Base-by-base conservation (phyloP, 805 yeast genomes). In the Naumovozyma castellii region DNA sequence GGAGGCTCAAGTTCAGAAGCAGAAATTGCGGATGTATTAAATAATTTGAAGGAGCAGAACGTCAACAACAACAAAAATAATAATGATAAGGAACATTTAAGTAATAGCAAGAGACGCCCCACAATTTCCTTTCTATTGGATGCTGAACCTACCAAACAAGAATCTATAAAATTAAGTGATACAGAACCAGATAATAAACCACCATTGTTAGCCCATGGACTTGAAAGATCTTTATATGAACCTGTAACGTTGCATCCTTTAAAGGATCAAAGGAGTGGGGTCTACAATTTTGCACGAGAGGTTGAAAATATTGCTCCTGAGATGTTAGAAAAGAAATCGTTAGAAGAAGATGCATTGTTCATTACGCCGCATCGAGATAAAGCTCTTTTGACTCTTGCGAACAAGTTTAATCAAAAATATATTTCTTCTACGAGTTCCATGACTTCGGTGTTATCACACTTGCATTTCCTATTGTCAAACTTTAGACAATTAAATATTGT, bases 341-440 rank as follows among this genome's bases (percentile, higher is more conserved):
- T 18, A 28, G 28, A 37, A 13, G 20, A 19, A 2, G 40, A 39
- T 18, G 34, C 50, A 5, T 61, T 65, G 3, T 88, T 80, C 50
- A 71, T 78, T 6, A 71, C 85, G 0, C 78, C 94, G 0, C 74
- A 84, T 3, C 74, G 74, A 50, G 96, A 90, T 62, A 44, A 54
- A 10, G 53, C 52, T 0, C 65, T 90, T 35, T 50, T 72, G 1
- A 39, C 65, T 3, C 57, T 81, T 8, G 78, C 90, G 0, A 47
- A 50, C 5, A 32, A 42, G 15, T 36, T 31, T 30, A 36, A 49
- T 0, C 46, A 49, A 5, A 51, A 53, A 37, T 90, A 69, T 54
- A 75, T 73, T 42, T 83, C 94, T 2, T 86, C 96, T 1, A 87
- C 97, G 0, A 83, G 94, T 15, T 83, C 95, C 1, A 73, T 90